Evolutionary conservation across 345 rosid genomes (phyloP), one percentile per base, ranked within the genome.

Genomic region (Eucalyptus curtisii): DNA sequence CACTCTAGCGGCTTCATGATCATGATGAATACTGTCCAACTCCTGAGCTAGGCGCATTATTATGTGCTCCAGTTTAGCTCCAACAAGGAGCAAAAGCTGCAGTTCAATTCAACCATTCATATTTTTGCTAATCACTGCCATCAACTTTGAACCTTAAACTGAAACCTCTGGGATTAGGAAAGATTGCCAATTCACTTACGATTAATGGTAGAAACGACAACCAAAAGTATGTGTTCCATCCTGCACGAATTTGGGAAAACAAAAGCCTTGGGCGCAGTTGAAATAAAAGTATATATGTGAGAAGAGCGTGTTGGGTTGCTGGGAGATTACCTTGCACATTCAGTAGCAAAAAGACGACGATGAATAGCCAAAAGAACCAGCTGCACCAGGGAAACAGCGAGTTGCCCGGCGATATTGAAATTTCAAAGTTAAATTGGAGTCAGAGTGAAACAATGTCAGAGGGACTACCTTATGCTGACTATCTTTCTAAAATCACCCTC

Each of bases 171-270:
- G 45, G 61, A 31, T 48, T n/a, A 86, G 45, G 87, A 57, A 24
- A 31, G 44, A 86, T 13, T 49, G 61, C 61, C 49, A 49, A 59
- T 87, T 24, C 49, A 94, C 99, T 97, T 93, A 97, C 98, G 61
- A 90, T 87, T 55, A 97, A 59, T 12, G 99, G 99, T 85, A 97
- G 92, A 93, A 97, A 96, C 52, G 99, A 94, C 30, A 97, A 82
- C 99, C 99, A 97, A 88, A 97, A 97, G 88, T 92, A 96, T 0
- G 96, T 90, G 89, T 96, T 95, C 99, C 99, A 96, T 61, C 99
- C 98, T 96, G 95, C 92, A 49, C 86, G 89, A 50, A 57, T 48
- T 49, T 52, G 49, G 50, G 50, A 81, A 49, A 25, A 14, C 50
- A 50, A 55, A 16, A 14, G 30, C 6, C 24, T 61, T 68, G 30